Conservation (phyloP, 441 rosid genomes). For the Euphorbia celastroides region DNA sequence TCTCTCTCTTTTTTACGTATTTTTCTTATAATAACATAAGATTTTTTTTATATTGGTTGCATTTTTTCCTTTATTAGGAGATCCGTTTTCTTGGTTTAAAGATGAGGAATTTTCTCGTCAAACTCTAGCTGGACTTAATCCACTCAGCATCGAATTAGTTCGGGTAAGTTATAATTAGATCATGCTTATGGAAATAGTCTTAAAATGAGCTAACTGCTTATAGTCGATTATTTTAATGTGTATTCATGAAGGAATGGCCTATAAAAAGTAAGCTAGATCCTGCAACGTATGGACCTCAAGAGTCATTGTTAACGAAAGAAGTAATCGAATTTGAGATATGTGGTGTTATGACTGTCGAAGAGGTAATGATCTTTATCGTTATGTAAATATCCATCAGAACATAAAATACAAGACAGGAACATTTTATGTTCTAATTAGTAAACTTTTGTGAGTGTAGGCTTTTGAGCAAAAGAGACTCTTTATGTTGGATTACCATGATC, state of each 20-base stretch:
- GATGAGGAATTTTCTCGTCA: slow-evolving; percentile 72
- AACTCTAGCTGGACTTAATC: slow-evolving; percentile 73
- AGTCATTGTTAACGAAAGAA: slow-evolving; percentile 54
- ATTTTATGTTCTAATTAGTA: neutral
- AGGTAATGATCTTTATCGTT: slow-evolving; percentile 26
- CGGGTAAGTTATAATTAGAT: slow-evolving; percentile 26
- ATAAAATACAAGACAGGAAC: neutral
- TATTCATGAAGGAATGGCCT: slow-evolving; percentile 56
- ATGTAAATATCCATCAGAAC: neutral
- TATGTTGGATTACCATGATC: slow-evolving; percentile 63
- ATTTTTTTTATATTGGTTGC: neutral
- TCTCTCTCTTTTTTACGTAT: neutral
- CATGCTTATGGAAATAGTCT: neutral
- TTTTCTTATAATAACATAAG: neutral
- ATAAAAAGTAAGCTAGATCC: slow-evolving; percentile 60
- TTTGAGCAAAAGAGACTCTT: slow-evolving; percentile 45
- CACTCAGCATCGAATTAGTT: slow-evolving; percentile 42
- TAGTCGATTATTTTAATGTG: no score
- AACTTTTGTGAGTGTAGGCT: slow-evolving; percentile 34
- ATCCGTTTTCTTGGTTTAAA: slow-evolving; percentile 55
- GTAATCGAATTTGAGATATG: slow-evolving; percentile 37
- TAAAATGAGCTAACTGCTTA: no score
- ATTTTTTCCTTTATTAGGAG: slow-evolving; percentile 33
- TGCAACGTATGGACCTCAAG: slow-evolving; percentile 42
- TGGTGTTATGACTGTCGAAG: slow-evolving; percentile 43